Evolutionary conservation across 805 yeast genomes (phyloP).

Genomic region (Yarrowia hollandica): DNA sequence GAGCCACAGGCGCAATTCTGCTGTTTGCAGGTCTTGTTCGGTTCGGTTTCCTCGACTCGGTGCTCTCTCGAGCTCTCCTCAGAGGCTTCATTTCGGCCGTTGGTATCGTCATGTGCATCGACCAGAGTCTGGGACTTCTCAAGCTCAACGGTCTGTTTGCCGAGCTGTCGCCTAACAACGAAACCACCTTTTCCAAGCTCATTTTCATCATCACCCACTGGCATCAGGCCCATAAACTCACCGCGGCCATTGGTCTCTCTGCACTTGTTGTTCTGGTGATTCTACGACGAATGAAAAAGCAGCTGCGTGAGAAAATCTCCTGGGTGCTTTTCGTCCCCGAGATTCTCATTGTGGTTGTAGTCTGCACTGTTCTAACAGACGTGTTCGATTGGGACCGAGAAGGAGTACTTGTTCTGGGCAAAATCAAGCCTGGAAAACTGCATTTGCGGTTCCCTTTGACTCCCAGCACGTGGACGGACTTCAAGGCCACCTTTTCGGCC

Average conservation of each 20-base stretch:
- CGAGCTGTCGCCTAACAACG: slow-evolving; percentile 47
- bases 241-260: slow-evolving; percentile 57
- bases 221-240: slow-evolving; percentile 53
- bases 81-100: slow-evolving; percentile 86
- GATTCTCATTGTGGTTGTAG: slow-evolving; percentile 69
- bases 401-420: slow-evolving; percentile 72
- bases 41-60: slow-evolving; percentile 81
- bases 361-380: slow-evolving; percentile 57
- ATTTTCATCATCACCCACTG: slow-evolving; percentile 55
- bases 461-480: slow-evolving; percentile 47
- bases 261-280: slow-evolving; percentile 51
- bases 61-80: slow-evolving; percentile 70
- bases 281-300: slow-evolving; percentile 47
- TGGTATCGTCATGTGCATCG: slow-evolving; percentile 78
- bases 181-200: slow-evolving; percentile 72
- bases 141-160: slow-evolving; percentile 56
- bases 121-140: slow-evolving; percentile 68
- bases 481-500: slow-evolving; percentile 60
- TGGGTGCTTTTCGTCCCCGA: slow-evolving; percentile 75
- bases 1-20: slow-evolving; percentile 70
- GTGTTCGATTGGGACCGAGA: slow-evolving; percentile 39
- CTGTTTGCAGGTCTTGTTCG: slow-evolving; percentile 76
- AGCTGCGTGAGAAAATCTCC: slow-evolving; percentile 40
- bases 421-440: slow-evolving; percentile 53
- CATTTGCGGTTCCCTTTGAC: slow-evolving; percentile 62